Evolutionary conservation across 768 basidiomycete genomes (phyloP).

Genomic region (Boletus pseudo-olivaceus): DNA sequence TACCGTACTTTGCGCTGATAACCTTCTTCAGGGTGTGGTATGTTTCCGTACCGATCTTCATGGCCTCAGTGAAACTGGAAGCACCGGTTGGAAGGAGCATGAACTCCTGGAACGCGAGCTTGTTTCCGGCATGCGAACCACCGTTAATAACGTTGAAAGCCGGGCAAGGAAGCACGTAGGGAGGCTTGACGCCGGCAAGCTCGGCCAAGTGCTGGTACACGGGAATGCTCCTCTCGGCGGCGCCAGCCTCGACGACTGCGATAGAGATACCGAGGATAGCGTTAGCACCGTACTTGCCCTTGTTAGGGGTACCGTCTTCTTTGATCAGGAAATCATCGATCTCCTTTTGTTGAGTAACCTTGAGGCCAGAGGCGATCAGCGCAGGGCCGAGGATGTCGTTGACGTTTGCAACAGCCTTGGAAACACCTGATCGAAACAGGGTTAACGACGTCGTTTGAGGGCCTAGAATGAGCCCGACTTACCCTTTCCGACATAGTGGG

Average conservation of each 20-base stretch:
- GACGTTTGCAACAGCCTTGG: conserved; percentile 92
- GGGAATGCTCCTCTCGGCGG: conserved; percentile 91
- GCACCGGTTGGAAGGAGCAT: conserved; percentile 98
- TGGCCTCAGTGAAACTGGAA: conserved; percentile 86
- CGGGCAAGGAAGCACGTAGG: conserved; percentile 88
- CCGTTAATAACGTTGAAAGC: conserved; percentile 99
- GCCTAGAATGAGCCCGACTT: conserved; percentile 17
- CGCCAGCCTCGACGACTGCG: conserved; percentile 89
- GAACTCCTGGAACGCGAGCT: conserved; percentile 99
- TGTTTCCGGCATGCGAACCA: conserved; percentile 99
- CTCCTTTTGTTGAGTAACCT: conserved; percentile 88
- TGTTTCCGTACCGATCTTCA: conserved; percentile 98
- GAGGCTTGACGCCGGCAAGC: conserved; percentile 91
- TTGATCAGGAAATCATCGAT: conserved; percentile 98
- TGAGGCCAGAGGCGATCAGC: conserved; percentile 78
- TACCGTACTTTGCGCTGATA: conserved; percentile 98
- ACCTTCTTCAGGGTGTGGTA: conserved; percentile 99
- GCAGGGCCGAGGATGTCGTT: conserved; percentile 88
- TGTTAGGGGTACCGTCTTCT: conserved; percentile 95
- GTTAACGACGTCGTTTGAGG: neutral
- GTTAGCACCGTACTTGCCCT: conserved; percentile 98
- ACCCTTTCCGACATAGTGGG: conserved; percentile 95
- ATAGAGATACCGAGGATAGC: conserved; percentile 99
- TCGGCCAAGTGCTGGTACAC: conserved; percentile 96
- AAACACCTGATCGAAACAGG: conserved; percentile 59